Conservation (phyloP, 495 filamentous ascomycete species). For the Eremomyces bilateralis region DNA sequence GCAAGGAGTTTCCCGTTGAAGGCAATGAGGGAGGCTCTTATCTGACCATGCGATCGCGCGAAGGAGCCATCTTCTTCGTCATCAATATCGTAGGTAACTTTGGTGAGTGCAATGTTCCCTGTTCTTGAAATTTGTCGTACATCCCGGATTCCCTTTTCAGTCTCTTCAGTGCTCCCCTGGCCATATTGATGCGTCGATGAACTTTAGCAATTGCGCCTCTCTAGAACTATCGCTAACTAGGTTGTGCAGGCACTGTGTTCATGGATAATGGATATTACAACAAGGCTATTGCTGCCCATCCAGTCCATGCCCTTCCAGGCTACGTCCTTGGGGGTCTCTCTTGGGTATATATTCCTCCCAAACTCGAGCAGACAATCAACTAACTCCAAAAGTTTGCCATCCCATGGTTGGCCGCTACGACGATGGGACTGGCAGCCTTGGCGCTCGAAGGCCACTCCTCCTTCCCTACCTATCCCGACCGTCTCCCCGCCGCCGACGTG, state of each 20-base stretch:
- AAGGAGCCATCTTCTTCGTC: slow-evolving; percentile 15
- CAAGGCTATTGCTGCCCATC: slow-evolving; percentile 83
- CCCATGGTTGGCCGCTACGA: slow-evolving; percentile 80
- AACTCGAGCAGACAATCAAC: too few relatives aligned
- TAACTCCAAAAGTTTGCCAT: too few relatives aligned
- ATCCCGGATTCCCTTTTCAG: not conserved
- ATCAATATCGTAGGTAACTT: slow-evolving; percentile 9
- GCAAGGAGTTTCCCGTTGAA: slow-evolving; percentile 9
- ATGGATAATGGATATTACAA: slow-evolving; percentile 47
- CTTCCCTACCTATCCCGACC: slow-evolving; percentile 50
- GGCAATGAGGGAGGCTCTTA: slow-evolving; percentile 14
- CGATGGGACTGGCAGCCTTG: slow-evolving; percentile 79
- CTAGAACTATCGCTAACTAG: too few relatives aligned
- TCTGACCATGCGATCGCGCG: slow-evolving; percentile 13
- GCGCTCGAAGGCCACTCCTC: slow-evolving; percentile 54
- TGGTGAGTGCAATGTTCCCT: too few relatives aligned
- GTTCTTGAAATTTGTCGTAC: too few relatives aligned
- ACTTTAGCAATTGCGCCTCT: too few relatives aligned
- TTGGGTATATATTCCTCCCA: too few relatives aligned
- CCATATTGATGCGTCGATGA: too few relatives aligned
- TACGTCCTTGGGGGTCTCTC: slow-evolving; percentile 78
- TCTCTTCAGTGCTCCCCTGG: not conserved
- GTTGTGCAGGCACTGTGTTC: slow-evolving; percentile 16
- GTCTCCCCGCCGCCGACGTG: slow-evolving; percentile 57
- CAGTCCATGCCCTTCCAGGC: slow-evolving; percentile 74